These are phyloP conservation scores for Helichrysum umbraculigerum DNA, from an alignment of 129 eudicot genomes.

Conservation along the genomic window DNA sequence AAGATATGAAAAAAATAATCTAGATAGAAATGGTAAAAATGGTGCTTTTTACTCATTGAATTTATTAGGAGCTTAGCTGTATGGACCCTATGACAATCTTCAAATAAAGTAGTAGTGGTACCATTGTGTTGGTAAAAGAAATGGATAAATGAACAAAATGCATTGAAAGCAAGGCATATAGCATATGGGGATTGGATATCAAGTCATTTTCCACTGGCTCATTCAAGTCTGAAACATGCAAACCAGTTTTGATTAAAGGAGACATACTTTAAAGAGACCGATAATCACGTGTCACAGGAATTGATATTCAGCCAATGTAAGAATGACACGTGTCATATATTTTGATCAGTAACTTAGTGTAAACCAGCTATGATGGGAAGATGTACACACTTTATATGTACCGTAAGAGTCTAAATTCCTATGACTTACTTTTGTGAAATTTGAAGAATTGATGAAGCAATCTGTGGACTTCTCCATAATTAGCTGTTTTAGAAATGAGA, in stretches of 20 bases:
- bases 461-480: constrained; percentile 80
- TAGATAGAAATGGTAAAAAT: constrained; percentile 25
- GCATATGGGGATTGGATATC: constrained; percentile 29
- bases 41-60: constrained; percentile 29
- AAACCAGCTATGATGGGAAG: neutral
- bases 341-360: neutral
- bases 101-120: constrained; percentile 40
- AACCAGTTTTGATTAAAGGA: constrained; percentile 21
- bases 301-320: constrained; percentile 10
- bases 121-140: constrained; percentile 40
- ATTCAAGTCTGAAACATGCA: constrained; percentile 27
- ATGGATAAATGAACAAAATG: constrained; percentile 29
- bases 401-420: neutral
- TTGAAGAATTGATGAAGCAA: constrained; percentile 80
- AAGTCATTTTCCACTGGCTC: constrained; percentile 50
- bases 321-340: neutral
- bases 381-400: neutral
- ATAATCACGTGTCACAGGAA: constrained; percentile 1
- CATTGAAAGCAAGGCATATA: constrained; percentile 37
- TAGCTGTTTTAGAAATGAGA: constrained; percentile 48
- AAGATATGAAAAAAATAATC: constrained; percentile 4
- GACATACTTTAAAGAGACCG: constrained; percentile 9
- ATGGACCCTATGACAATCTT: constrained; percentile 38
- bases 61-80: constrained; percentile 47
- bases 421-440: constrained; percentile 50